Conservation (phyloP, 768 basidiomycete genomes). For the Hortiboletus flavorubellus region DNA sequence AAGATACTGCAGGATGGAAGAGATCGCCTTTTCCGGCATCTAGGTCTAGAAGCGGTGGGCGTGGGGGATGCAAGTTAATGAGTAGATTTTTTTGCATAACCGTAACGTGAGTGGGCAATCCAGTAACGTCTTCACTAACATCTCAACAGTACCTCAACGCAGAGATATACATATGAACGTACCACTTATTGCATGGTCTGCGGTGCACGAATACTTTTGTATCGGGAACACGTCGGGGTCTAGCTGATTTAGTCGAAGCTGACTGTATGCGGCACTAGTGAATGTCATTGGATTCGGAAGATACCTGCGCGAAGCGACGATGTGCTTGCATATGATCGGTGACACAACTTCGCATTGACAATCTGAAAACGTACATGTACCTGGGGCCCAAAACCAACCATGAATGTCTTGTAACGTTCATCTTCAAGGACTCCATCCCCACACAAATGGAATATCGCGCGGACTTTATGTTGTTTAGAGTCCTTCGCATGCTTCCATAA, state of each 20-base stretch:
- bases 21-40: conserved; percentile 26
- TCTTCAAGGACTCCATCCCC: conserved; percentile 71
- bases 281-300: conserved; percentile 67
- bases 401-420: conserved; percentile 64
- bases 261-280: conserved; percentile 66
- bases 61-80: conserved; percentile 46
- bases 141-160: not conserved
- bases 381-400: conserved; percentile 58
- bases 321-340: conserved; percentile 50
- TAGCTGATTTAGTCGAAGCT: conserved; percentile 67
- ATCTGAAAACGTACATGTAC: conserved; percentile 50
- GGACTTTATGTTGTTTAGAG: conserved; percentile 42
- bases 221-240: conserved; percentile 72
- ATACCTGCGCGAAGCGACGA: conserved; percentile 65
- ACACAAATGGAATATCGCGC: conserved; percentile 64
- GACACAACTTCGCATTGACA: not conserved
- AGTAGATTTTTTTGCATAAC: conserved; percentile 41
- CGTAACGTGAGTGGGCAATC: conserved; percentile 46
- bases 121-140: conserved; percentile 30
- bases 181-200: conserved; percentile 40
- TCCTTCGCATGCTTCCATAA: conserved; percentile 41
- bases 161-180: conserved; percentile 2
- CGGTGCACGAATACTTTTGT: conserved; percentile 48
- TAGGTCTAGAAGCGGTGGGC: conserved; percentile 37
- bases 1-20: conserved; percentile 29